Evolutionary conservation across 192 early-diverging fungal species (phyloP).

Genomic region (Backusella tarrabulga): DNA sequence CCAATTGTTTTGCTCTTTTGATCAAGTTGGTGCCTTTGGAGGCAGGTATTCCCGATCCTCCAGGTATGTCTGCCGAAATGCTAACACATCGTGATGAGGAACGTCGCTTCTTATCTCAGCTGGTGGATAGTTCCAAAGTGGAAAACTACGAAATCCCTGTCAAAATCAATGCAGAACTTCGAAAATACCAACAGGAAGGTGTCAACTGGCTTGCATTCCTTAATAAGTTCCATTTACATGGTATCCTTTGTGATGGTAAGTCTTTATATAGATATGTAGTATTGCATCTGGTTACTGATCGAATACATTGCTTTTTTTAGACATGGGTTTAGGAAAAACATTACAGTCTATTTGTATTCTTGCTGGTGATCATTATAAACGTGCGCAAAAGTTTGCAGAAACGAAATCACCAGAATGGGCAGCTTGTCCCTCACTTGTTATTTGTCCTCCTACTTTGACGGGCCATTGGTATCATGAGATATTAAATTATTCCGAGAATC

Average conservation of each 20-base stretch:
- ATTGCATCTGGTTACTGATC: background rate
- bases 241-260: conserved; percentile 92
- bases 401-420: conserved; percentile 60
- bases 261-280: background rate
- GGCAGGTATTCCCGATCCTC: conserved; percentile 91
- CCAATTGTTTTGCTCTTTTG: conserved; percentile 93
- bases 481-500: conserved; percentile 66
- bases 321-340: conserved; percentile 99
- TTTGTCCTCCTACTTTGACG: conserved; percentile 94
- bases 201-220: conserved; percentile 98
- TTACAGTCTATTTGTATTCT: conserved; percentile 95
- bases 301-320: conserved; percentile 34
- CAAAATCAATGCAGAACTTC: conserved; percentile 88
- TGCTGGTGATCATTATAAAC: conserved; percentile 82
- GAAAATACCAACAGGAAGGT: conserved; percentile 98
- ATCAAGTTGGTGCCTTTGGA: conserved; percentile 96
- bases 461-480: conserved; percentile 98
- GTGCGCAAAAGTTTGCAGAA: conserved; percentile 53
- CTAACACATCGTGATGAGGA: conserved; percentile 83
- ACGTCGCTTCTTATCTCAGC: conserved; percentile 90
- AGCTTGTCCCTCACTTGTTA: conserved; percentile 85
- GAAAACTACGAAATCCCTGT: conserved; percentile 87
- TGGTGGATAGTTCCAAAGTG: conserved; percentile 85
- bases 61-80: conserved; percentile 78
- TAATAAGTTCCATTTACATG: conserved; percentile 95